These are phyloP conservation scores for Capsicum rhomboideum DNA, from an alignment of 257 asterid species.

Conservation along the genomic window DNA sequence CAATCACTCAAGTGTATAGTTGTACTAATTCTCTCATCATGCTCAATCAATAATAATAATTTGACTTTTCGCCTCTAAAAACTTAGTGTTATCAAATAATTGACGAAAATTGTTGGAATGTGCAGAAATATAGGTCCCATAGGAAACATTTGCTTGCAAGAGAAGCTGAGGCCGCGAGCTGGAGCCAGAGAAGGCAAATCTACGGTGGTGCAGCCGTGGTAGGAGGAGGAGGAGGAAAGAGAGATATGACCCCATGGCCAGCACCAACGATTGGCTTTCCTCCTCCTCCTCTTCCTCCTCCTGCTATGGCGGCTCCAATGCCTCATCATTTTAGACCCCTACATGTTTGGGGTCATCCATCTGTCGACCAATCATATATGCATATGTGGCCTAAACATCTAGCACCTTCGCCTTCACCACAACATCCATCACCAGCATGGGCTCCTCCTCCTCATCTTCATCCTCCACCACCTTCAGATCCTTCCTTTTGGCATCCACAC, in stretches of 20 bases:
- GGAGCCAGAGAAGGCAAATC: slow-evolving; percentile 62
- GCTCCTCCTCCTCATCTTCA: slow-evolving; percentile 16
- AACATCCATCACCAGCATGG: slow-evolving; percentile 23
- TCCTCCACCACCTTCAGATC: slow-evolving; percentile 30
- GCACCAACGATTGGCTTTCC: slow-evolving; percentile 72
- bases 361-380: slow-evolving; percentile 63
- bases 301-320: slow-evolving; percentile 30
- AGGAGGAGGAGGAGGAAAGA: slow-evolving; percentile 30
- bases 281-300: slow-evolving; percentile 21
- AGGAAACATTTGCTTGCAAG: slow-evolving; percentile 66
- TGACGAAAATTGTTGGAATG: not conserved
- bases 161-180: slow-evolving; percentile 79
- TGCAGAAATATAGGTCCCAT: slow-evolving; percentile 87
- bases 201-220: slow-evolving; percentile 23
- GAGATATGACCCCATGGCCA: slow-evolving; percentile 44
- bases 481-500: slow-evolving; percentile 55
- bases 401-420: slow-evolving; percentile 33
- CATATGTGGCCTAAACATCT: slow-evolving; percentile 81
- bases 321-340: slow-evolving; percentile 71
- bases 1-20: no score
- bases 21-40: no score
- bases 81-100: not conserved
- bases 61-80: not conserved
- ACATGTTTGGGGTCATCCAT: slow-evolving; percentile 97
- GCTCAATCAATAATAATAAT: no score